phyloP scores from a whole-genome alignment of 345 rosid genomes.

The Aegle marmelos region DNA sequence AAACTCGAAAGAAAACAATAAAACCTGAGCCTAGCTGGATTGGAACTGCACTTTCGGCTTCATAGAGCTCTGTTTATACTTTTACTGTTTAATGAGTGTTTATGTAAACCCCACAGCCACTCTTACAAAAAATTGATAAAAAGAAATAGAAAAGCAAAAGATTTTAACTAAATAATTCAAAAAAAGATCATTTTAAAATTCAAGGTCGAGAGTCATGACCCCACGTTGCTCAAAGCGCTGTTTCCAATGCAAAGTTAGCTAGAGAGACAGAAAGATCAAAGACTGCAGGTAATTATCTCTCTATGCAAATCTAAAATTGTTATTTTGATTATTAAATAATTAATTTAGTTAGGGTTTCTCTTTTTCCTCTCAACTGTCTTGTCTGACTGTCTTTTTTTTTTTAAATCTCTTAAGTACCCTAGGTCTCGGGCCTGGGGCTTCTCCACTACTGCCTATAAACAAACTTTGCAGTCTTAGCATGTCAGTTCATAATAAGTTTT shows the following conservation, averaged over 20 bases:
- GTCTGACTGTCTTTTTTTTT: slow-evolving; percentile 61
- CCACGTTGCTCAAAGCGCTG: not conserved
- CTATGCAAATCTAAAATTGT: not conserved
- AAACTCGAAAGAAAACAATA: not conserved
- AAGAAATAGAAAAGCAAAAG: no score
- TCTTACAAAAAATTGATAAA: no score
- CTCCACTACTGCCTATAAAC: slow-evolving; percentile 48
- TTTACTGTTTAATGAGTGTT: not conserved
- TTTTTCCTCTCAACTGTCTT: slow-evolving; percentile 47
- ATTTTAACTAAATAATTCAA: no score
- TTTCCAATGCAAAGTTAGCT: slow-evolving; percentile 36
- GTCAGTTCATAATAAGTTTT: slow-evolving; percentile 33
- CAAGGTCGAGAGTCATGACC: no score
- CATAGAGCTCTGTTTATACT: not conserved
- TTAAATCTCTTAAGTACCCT: slow-evolving; percentile 28
- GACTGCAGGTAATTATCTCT: slow-evolving; percentile 2
- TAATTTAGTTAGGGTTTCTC: not conserved
- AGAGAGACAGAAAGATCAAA: slow-evolving; percentile 38
- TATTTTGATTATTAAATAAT: not conserved
- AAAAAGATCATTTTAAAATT: no score
- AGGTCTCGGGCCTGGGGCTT: slow-evolving; percentile 33
- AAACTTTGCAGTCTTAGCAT: slow-evolving; percentile 52
- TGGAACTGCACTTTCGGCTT: not conserved
- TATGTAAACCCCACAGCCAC: not conserved
- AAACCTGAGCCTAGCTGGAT: not conserved